Percentiles rank a stretch among this genome's conserved stretches.
phyloP scores from a whole-genome alignment of 2,329 filamentous ascomycete species.

The Dactylonectria estremocensis region DNA sequence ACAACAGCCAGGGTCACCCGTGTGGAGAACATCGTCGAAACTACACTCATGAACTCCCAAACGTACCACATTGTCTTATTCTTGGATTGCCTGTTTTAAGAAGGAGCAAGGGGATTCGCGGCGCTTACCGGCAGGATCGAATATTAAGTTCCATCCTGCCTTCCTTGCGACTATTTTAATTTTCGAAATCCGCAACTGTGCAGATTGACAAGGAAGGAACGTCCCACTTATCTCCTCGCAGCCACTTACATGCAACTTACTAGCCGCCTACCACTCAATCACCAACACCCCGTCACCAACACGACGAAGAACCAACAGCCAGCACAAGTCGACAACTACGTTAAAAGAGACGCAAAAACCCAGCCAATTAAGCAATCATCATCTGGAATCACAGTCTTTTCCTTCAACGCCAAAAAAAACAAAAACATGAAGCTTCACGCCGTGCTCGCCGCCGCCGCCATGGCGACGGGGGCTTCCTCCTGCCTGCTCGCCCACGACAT shows the following conservation, averaged over 20 bases:
- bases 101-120: not conserved
- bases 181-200: not conserved
- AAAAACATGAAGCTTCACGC: conserved; percentile 50
- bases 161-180: not conserved
- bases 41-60: too few relatives aligned
- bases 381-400: not conserved
- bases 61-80: too few relatives aligned
- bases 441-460: conserved; percentile 41
- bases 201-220: not conserved
- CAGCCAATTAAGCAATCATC: too few relatives aligned
- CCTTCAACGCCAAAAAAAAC: conserved; percentile 10
- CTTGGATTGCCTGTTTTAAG: too few relatives aligned
- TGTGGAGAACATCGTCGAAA: too few relatives aligned
- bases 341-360: too few relatives aligned
- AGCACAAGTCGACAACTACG: too few relatives aligned
- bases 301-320: too few relatives aligned
- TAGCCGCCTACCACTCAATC: too few relatives aligned
- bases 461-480: conserved; percentile 32
- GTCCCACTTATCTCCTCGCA: not conserved
- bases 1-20: not conserved
- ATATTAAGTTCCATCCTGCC: not conserved
- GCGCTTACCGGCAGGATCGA: not conserved
- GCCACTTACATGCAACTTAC: not conserved
- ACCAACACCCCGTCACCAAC: too few relatives aligned
- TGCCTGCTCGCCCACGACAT: conserved; percentile 59